A percentile compares a stretch with the other conserved stretches of the same genome.
Conservation (phyloP, 176 grass and related monocot genomes). For the Areca catechu region DNA sequence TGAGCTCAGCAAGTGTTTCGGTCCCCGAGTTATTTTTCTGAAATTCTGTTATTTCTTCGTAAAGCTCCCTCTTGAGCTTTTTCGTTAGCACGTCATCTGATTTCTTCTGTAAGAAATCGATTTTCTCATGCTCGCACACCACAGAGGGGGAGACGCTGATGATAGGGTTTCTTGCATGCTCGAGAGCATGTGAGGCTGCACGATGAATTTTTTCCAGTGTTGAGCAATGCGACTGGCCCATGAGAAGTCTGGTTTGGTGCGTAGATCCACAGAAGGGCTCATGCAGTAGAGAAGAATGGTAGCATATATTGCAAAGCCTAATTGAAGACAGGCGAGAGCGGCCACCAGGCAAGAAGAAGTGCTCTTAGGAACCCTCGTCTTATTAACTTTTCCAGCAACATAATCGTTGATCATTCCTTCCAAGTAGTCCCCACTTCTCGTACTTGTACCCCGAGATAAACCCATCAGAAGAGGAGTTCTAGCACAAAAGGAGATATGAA, state of each 20-base stretch:
- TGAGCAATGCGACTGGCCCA: conserved; percentile 80
- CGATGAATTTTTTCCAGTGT: conserved; percentile 60
- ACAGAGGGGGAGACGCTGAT: conserved; percentile 20
- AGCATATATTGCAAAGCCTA: conserved; percentile 85
- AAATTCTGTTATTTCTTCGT: conserved; percentile 60
- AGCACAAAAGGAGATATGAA: not conserved
- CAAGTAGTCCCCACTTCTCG: conserved; percentile 46
- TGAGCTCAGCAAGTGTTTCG: conserved; percentile 68
- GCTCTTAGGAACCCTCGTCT: conserved; percentile 19
- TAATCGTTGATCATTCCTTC: conserved; percentile 57
- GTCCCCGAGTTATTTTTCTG: conserved; percentile 43
- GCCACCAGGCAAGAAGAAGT: conserved; percentile 46
- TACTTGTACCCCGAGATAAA: conserved; percentile 41
- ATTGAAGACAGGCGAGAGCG: conserved; percentile 61
- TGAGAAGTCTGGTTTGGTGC: conserved; percentile 53
- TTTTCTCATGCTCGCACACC: conserved; percentile 84
- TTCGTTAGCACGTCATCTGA: conserved; percentile 61
- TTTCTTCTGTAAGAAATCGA: conserved; percentile 96
- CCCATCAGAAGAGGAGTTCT: conserved; percentile 35
- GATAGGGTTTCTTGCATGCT: conserved; percentile 16
- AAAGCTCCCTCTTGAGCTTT: conserved; percentile 79
- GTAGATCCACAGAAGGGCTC: conserved; percentile 75
- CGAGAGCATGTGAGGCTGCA: conserved; percentile 9
- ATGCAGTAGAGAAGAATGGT: conserved; percentile 98
- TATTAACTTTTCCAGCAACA: conserved; percentile 36